Evolutionary conservation across 2,329 filamentous ascomycete species (phyloP).

Genomic region (Cladosporium phlei): DNA sequence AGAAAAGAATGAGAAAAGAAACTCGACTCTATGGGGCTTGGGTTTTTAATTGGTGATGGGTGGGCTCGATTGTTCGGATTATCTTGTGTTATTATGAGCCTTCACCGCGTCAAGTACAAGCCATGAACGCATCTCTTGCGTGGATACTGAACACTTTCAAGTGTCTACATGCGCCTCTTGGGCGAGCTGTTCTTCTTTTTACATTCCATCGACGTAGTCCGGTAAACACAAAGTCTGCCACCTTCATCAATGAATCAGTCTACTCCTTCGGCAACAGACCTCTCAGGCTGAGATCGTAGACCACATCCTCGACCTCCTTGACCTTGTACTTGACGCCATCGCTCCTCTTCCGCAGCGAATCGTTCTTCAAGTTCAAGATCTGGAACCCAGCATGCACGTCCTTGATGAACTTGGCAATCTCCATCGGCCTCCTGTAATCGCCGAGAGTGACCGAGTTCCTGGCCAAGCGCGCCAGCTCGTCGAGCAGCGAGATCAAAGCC

Average conservation of each 20-base stretch:
- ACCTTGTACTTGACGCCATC: constrained; percentile 96
- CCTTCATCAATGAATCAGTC: no score
- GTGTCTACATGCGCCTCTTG: no score
- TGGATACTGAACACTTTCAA: no score
- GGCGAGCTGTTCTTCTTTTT: background rate
- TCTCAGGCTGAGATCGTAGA: constrained; percentile 87
- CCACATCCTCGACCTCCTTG: constrained; percentile 96
- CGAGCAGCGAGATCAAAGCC: constrained; percentile 77
- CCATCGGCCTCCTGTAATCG: constrained; percentile 77
- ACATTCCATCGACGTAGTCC: background rate
- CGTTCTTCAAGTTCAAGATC: constrained; percentile 95
- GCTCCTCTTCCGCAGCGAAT: constrained; percentile 77
- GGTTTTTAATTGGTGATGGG: background rate
- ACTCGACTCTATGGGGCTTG: constrained; percentile 7
- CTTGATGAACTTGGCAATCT: constrained; percentile 89
- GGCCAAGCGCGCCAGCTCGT: constrained; percentile 84
- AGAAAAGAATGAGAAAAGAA: background rate
- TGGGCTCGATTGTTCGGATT: constrained; percentile 1
- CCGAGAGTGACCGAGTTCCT: constrained; percentile 92
- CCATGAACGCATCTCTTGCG: no score
- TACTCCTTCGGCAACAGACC: constrained; percentile 51
- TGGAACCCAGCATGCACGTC: constrained; percentile 95
- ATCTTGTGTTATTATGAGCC: constrained; percentile 11
- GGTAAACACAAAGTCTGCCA: background rate
- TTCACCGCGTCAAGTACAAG: constrained; percentile 8